These are phyloP conservation scores for Fusarium camptoceras DNA, from an alignment of 2,329 filamentous ascomycete genomes.

Conservation along the genomic window DNA sequence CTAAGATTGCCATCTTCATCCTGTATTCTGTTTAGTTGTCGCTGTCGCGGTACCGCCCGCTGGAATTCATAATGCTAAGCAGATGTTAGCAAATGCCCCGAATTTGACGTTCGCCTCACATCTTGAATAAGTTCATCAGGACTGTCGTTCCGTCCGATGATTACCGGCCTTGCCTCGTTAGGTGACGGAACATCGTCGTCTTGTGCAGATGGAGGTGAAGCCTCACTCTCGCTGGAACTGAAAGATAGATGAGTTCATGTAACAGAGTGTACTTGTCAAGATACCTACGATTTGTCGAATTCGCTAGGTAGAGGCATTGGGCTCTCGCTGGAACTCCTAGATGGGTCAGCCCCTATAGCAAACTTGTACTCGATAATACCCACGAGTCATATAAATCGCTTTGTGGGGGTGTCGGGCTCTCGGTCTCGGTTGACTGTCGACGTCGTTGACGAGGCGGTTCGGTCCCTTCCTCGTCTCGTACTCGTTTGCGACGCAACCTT, in stretches of 20 bases:
- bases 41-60: not conserved
- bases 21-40: not conserved
- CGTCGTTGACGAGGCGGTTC: not conserved
- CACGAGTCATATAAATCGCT: rapidly evolving
- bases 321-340: not conserved
- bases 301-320: rapidly evolving
- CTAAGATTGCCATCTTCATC: not conserved
- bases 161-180: rapidly evolving
- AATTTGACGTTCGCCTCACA: not conserved
- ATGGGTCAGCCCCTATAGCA: not conserved
- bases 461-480: not conserved
- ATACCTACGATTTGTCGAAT: not conserved
- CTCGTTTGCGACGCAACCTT: not conserved
- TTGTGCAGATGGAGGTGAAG: not conserved
- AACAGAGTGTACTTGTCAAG: rapidly evolving
- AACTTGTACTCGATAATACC: rapidly evolving
- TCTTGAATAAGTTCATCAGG: conserved; percentile 11
- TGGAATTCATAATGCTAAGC: not conserved
- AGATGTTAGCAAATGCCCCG: not conserved
- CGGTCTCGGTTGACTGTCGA: not conserved
- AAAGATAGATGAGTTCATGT: not conserved
- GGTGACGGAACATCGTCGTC: not conserved
- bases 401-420: rapidly evolving
- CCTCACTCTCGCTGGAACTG: not conserved
- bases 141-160: not conserved